Evolutionary conservation across 1,139 yeast species (phyloP).

Genomic region (Geotrichum citri-aurantii): DNA sequence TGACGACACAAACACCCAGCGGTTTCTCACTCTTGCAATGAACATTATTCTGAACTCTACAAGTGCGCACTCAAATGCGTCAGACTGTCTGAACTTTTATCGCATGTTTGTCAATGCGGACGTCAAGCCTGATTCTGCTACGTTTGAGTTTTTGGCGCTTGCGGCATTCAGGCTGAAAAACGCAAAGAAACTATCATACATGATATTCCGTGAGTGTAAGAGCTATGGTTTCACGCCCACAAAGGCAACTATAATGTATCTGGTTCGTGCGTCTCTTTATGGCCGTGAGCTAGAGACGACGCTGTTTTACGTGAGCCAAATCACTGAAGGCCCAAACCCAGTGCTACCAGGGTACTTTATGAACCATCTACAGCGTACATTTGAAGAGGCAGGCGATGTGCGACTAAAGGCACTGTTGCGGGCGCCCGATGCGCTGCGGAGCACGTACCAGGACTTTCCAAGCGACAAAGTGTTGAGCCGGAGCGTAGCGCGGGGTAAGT

Average conservation of each 20-base stretch:
- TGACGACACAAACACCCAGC: background rate
- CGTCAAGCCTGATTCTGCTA: slow-evolving; percentile 23
- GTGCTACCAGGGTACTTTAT: slow-evolving; percentile 20
- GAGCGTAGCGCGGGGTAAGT: slow-evolving; percentile 7
- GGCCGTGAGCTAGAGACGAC: slow-evolving; percentile 23
- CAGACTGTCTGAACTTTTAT: slow-evolving; percentile 17
- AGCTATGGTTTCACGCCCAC: slow-evolving; percentile 19
- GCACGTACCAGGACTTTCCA: slow-evolving; percentile 18
- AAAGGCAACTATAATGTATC: slow-evolving; percentile 26
- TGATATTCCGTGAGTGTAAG: slow-evolving; percentile 26
- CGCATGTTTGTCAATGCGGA: slow-evolving; percentile 19
- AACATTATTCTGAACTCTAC: slow-evolving; percentile 5
- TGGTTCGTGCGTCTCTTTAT: slow-evolving; percentile 27
- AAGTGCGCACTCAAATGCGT: background rate
- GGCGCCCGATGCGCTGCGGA: slow-evolving; percentile 4
- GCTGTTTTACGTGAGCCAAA: slow-evolving; percentile 1
- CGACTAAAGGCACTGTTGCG: slow-evolving; percentile 15
- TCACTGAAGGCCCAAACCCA: background rate
- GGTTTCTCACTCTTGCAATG: slow-evolving; percentile 1
- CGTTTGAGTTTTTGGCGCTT: slow-evolving; percentile 28
- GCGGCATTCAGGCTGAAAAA: slow-evolving; percentile 31
- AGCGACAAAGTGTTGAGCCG: slow-evolving; percentile 19
- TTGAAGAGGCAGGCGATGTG: slow-evolving; percentile 17
- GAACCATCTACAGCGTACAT: slow-evolving; percentile 20
- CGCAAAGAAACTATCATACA: slow-evolving; percentile 29